Percentiles rank a stretch among this genome's conserved stretches.
phyloP scores from a whole-genome alignment of 352 stramenopile species.

The Globisporangium alternatum region DNA sequence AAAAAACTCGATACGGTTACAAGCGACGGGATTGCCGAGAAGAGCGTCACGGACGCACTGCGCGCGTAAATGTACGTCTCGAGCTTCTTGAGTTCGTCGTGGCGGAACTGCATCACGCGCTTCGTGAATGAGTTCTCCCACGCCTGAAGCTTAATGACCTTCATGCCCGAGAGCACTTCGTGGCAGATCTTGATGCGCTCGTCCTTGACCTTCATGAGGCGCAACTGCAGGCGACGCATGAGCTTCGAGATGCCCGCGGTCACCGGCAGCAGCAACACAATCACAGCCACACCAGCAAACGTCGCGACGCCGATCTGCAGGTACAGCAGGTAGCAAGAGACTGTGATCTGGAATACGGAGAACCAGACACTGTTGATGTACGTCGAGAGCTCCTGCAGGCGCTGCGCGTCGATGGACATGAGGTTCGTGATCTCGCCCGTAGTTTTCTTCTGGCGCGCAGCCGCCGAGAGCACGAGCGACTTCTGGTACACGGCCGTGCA shows the following conservation, averaged over 20 bases:
- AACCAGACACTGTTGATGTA: slow-evolving; percentile 93
- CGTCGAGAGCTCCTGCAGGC: slow-evolving; percentile 93
- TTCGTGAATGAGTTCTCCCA: slow-evolving; percentile 90
- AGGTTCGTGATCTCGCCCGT: slow-evolving; percentile 97
- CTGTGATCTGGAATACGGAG: slow-evolving; percentile 75
- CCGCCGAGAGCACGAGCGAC: slow-evolving; percentile 83
- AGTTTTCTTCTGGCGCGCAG: slow-evolving; percentile 67
- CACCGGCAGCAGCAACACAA: slow-evolving; percentile 92
- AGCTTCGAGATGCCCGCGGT: slow-evolving; percentile 85
- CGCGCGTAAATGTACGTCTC: slow-evolving; percentile 44
- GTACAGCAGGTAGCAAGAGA: slow-evolving; percentile 72
- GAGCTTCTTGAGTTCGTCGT: slow-evolving; percentile 82
- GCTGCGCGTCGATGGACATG: slow-evolving; percentile 96
- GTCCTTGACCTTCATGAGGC: slow-evolving; percentile 92
- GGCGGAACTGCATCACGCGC: slow-evolving; percentile 56
- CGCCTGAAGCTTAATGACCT: slow-evolving; percentile 96
- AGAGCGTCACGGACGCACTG: slow-evolving; percentile 49
- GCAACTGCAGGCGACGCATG: slow-evolving; percentile 86
- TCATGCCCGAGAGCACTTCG: slow-evolving; percentile 93
- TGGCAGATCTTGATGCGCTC: slow-evolving; percentile 94
- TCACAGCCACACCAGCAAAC: slow-evolving; percentile 91
- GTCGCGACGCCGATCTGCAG: slow-evolving; percentile 81
- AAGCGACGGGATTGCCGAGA: slow-evolving; percentile 47
- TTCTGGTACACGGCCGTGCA: slow-evolving; percentile 76
- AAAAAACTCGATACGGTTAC: slow-evolving; percentile 50